phyloP scores from a whole-genome alignment of 495 filamentous ascomycete species.

The Acidomyces sp. region DNA sequence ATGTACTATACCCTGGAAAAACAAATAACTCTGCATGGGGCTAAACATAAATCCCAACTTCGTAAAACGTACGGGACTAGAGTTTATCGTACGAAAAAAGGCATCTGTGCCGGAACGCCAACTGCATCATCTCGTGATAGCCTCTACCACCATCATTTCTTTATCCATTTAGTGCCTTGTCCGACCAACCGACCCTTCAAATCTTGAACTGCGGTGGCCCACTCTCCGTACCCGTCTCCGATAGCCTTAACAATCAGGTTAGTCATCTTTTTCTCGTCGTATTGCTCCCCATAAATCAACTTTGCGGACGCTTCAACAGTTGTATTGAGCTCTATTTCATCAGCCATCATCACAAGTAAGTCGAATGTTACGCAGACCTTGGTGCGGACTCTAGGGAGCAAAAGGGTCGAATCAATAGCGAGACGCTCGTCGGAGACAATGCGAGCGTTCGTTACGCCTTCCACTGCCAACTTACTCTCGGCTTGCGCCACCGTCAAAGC shows the following conservation, averaged over 20 bases:
- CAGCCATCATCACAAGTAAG: constrained; percentile 30
- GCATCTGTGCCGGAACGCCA: no score
- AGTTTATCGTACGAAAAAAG: no score
- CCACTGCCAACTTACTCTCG: constrained; percentile 40
- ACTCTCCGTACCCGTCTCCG: constrained; percentile 25
- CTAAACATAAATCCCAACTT: neutral
- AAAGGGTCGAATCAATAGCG: constrained; percentile 37
- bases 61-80: neutral
- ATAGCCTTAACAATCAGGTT: no score
- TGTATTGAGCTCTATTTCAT: constrained; percentile 24
- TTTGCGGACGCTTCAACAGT: constrained; percentile 30
- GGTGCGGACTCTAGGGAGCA: constrained; percentile 45
- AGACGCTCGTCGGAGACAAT: constrained; percentile 47
- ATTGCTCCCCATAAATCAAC: constrained; percentile 55
- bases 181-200: constrained; percentile 42
- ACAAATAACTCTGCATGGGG: neutral
- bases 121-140: no score
- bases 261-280: constrained; percentile 48
- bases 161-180: constrained; percentile 42
- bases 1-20: neutral
- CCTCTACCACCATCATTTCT: no score
- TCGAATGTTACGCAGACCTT: constrained; percentile 46
- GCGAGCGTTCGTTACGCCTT: constrained; percentile 39
- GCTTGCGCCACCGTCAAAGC: constrained; percentile 40
- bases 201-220: constrained; percentile 45